Percentiles rank a stretch among this genome's conserved stretches.
These are phyloP conservation scores for Komagataella populi DNA, from an alignment of 805 yeast genomes.

Conservation along the genomic window DNA sequence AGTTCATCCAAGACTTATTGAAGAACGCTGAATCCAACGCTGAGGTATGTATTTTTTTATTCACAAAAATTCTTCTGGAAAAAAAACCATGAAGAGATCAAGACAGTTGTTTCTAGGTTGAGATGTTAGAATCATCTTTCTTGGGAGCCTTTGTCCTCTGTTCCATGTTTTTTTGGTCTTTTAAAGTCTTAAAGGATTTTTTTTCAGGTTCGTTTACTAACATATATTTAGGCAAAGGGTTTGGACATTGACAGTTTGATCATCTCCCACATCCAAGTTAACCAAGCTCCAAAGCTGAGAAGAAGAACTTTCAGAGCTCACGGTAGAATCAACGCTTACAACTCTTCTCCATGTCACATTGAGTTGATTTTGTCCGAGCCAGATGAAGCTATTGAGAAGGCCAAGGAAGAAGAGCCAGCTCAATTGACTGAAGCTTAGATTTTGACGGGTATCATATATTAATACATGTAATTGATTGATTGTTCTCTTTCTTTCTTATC, in stretches of 20 bases:
- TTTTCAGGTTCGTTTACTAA: conserved; percentile 1
- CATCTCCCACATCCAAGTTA: conserved; percentile 97
- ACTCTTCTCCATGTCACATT: conserved; percentile 97
- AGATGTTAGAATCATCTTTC: background rate
- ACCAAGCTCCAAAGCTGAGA: conserved; percentile 99
- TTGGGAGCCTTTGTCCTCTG: background rate
- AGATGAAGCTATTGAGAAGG: conserved; percentile 88
- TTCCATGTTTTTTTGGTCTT: background rate
- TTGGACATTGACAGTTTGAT: conserved; percentile 89
- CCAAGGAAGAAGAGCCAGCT: conserved; percentile 41
- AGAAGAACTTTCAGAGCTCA: conserved; percentile 99
- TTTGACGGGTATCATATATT: background rate
- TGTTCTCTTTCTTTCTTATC: background rate
- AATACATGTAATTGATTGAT: background rate
- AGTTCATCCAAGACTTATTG: conserved; percentile 87
- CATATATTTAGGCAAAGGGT: conserved; percentile 60
- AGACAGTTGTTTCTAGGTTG: background rate
- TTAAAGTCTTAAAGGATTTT: background rate
- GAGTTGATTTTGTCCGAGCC: conserved; percentile 94
- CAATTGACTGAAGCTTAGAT: conserved; percentile 54
- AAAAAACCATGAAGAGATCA: background rate
- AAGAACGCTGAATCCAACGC: conserved; percentile 98
- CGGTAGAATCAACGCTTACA: conserved; percentile 99
- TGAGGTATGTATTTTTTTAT: conserved; percentile 37
- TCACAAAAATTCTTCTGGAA: background rate